Evolutionary conservation across 2,329 filamentous ascomycete species (phyloP), one percentile per base, ranked within the genome.

Genomic region (Knufia petricola): DNA sequence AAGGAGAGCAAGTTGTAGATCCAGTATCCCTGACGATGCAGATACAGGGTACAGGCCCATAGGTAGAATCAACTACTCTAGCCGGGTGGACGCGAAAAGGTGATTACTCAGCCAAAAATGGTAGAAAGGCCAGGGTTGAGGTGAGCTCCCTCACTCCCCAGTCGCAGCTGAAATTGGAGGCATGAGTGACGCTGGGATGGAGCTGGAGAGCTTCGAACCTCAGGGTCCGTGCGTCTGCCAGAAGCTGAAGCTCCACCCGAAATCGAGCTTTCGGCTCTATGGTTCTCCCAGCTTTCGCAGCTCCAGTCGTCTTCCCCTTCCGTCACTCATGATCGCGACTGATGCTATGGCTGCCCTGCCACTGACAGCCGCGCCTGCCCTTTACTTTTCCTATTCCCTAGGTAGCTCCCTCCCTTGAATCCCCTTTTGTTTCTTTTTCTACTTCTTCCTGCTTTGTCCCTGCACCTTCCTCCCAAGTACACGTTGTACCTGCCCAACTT

Each of bases 371-470:
- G 28, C 38, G 13, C 17, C 24, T 21, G 28, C 49, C 30, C 38
- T 42, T 31, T n/a, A n/a, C 38, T 28, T 32, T 38, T 45, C 40
- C 30, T 24, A 40, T 40, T 26, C 48, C 38, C 48, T 46, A 43
- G 39, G 46, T 52, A 34, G 41, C 43, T 41, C 49, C 44, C 50
- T 46, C 6, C 10, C 15, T 36, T n/a, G 15, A 36, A 28, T 12
- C 40, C 44, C 36, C 36, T 40, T 39, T 24, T 30, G 24, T 23
- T 32, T 3, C 47, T 19, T 40, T 39, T 38, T 31, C 45, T 49
- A 48, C 50, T 58, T 58, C 3, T 62, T 63, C 10, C 66, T 65
- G 3, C 65, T 63, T 4, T 64, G 64, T 54, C 71, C 64, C 67
- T 50, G 61, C 63, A 28, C 62, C 15, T 38, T 43, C 32, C 46